Conservation (phyloP, 495 filamentous ascomycete genomes). For the Tetracladium marchalianum region DNA sequence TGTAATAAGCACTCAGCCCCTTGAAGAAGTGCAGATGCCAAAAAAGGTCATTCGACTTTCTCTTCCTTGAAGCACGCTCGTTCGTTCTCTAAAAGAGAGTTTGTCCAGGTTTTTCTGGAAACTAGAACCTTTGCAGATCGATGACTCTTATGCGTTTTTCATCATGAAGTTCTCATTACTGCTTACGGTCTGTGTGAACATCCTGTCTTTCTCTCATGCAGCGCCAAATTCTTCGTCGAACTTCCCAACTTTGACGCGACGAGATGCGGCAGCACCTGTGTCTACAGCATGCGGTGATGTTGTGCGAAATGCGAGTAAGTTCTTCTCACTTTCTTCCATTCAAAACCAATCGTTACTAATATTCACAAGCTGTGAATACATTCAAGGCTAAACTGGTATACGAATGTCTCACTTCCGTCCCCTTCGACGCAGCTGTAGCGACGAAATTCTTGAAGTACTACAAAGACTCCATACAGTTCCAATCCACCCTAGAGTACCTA, state of each 20-base stretch:
- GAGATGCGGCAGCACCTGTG: not conserved
- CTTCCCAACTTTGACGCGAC: not conserved
- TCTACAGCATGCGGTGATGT: conserved; percentile 10
- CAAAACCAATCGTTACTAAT: too few species aligned
- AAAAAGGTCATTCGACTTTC: not conserved
- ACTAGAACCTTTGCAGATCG: too few species aligned
- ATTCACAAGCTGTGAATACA: not conserved
- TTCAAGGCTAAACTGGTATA: conserved; percentile 33
- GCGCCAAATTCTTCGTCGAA: too few species aligned
- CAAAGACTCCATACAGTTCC: conserved; percentile 46
- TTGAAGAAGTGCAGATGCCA: not conserved
- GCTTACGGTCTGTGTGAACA: not conserved
- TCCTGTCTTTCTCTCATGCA: not conserved
- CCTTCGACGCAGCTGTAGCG: conserved; percentile 43
- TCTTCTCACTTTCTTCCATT: too few species aligned
- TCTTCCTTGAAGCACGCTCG: not conserved
- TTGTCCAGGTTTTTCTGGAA: too few species aligned
- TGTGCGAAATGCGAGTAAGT: not conserved
- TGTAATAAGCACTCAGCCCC: not conserved
- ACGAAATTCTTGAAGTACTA: conserved; percentile 41
- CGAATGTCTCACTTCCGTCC: conserved; percentile 44
- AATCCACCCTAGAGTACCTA: conserved; percentile 43
- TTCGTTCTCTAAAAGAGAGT: not conserved
- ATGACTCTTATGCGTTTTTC: not conserved
- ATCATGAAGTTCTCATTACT: conserved; percentile 1